A percentile compares a stretch with the other conserved stretches of the same genome.
These are phyloP conservation scores for Penicillium polonicum DNA, from an alignment of 2,329 filamentous ascomycete genomes.

Conservation along the genomic window DNA sequence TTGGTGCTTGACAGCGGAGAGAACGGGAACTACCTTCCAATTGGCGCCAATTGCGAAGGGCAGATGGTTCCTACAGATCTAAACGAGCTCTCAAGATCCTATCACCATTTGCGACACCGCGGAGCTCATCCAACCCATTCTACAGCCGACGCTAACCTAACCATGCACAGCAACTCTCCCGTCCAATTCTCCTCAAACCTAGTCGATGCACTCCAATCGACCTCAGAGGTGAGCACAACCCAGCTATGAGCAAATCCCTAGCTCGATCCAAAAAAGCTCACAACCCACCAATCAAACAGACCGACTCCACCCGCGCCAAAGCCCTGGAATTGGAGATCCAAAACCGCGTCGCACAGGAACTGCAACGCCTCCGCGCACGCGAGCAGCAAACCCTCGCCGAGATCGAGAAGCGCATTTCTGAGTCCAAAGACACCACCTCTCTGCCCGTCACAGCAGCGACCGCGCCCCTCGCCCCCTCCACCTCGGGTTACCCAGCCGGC, in stretches of 20 bases:
- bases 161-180: conserved; percentile 47
- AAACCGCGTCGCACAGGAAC: conserved; percentile 78
- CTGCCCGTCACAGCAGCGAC: conserved; percentile 29
- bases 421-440: conserved; percentile 34
- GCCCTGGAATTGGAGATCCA: conserved; percentile 85
- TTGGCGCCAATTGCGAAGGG: conserved; percentile 6
- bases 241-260: conserved; percentile 2
- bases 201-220: conserved; percentile 78
- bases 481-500: conserved; percentile 26
- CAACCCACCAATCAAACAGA: conserved; percentile 53
- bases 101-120: background rate
- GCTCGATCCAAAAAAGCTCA: background rate
- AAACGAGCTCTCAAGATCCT: background rate
- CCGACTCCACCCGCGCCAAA: conserved; percentile 81
- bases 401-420: conserved; percentile 62
- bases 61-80: background rate
- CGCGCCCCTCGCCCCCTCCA: conserved; percentile 22
- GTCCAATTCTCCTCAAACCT: conserved; percentile 76
- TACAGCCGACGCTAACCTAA: conserved; percentile 12
- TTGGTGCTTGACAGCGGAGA: conserved; percentile 1
- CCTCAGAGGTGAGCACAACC: conserved; percentile 67
- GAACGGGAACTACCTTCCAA: conserved; percentile 13
- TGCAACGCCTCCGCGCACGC: conserved; percentile 71
- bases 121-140: background rate
- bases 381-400: conserved; percentile 68